These are phyloP conservation scores for Ogataea naganishii DNA, from an alignment of 805 yeast genomes.

Conservation along the genomic window DNA sequence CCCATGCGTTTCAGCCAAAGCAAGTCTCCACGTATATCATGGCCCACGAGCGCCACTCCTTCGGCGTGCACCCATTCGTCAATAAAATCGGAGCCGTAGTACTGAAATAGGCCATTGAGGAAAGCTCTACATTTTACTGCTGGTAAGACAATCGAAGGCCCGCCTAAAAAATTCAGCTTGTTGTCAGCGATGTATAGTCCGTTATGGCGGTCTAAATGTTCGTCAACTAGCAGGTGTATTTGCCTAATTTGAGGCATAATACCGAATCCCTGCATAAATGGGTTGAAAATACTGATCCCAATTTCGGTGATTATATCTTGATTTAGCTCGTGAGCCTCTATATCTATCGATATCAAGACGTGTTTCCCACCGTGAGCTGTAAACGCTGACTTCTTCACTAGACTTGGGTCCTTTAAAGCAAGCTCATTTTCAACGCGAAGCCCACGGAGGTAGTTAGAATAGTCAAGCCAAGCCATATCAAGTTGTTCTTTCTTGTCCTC, in stretches of 20 bases:
- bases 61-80: slow-evolving; percentile 7
- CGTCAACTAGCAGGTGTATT: slow-evolving; percentile 35
- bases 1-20: slow-evolving; percentile 39
- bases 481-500: neutral
- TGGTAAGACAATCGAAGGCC: slow-evolving; percentile 35
- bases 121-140: slow-evolving; percentile 26
- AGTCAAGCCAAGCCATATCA: neutral
- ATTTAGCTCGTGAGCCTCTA: slow-evolving; percentile 47
- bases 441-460: slow-evolving; percentile 2
- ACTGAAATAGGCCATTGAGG: slow-evolving; percentile 33
- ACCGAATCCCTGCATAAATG: slow-evolving; percentile 31
- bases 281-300: slow-evolving; percentile 51
- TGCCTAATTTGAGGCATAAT: slow-evolving; percentile 32
- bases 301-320: slow-evolving; percentile 40
- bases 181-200: slow-evolving; percentile 49
- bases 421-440: slow-evolving; percentile 2
- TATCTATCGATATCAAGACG: slow-evolving; percentile 39
- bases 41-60: slow-evolving; percentile 45
- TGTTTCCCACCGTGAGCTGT: slow-evolving; percentile 1
- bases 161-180: slow-evolving; percentile 40
- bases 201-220: slow-evolving; percentile 32
- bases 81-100: slow-evolving; percentile 27
- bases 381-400: slow-evolving; percentile 2
- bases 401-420: slow-evolving; percentile 2
- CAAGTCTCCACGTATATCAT: slow-evolving; percentile 46